Base-by-base conservation (phyloP, 2,329 filamentous ascomycete species). In the Beauveria bassiana region DNA sequence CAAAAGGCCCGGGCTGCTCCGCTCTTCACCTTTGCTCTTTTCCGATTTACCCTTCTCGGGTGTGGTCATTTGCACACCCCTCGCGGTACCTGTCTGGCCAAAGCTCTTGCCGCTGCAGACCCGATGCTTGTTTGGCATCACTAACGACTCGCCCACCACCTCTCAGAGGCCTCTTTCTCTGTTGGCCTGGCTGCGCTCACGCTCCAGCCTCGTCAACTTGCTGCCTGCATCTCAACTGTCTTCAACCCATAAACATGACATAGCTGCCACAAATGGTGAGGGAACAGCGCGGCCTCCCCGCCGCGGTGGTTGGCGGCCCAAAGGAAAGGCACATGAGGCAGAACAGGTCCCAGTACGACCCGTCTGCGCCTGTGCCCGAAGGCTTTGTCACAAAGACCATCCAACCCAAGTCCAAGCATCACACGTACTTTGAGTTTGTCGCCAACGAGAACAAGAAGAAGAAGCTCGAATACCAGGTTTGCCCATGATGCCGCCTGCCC, bases 401-500 rank as follows among this genome's bases (percentile, higher is more conserved):
- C 28, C 62, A 73, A 16, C 73, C 79, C 42, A 81, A 78, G 63
- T 73, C 78, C 49, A 85, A 85, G 68, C 82, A 88, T 70, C 80
- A 83, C 66, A 80, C 82, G 16, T 86, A 85, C 68, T 86, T 85
- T 67, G 85, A 88, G 71, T 79, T 86, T 64, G 81, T 86, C 63
- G 81, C 87, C 67, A 88, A 88, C 68, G 79, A 79, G 62, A 81
- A 87, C 65, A 84, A 81, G 70, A 87, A 85, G 71, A 83, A 83
- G 73, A 87, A 84, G 68, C 78, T 88, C 56, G 84, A 87, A 68
- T 80, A 81, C 65, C 67, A 85, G 82, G 85, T 86, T 64, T 61
- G 61, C 65, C 47, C 20, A 61, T 42, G 47, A 55, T 28, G 38
- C 51, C 53, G 18, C 22, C 14, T 49, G 31, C 42, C 34, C 40